These are phyloP conservation scores for Fusarium cyanostomum DNA, from an alignment of 2,329 filamentous ascomycete genomes.

Conservation along the genomic window DNA sequence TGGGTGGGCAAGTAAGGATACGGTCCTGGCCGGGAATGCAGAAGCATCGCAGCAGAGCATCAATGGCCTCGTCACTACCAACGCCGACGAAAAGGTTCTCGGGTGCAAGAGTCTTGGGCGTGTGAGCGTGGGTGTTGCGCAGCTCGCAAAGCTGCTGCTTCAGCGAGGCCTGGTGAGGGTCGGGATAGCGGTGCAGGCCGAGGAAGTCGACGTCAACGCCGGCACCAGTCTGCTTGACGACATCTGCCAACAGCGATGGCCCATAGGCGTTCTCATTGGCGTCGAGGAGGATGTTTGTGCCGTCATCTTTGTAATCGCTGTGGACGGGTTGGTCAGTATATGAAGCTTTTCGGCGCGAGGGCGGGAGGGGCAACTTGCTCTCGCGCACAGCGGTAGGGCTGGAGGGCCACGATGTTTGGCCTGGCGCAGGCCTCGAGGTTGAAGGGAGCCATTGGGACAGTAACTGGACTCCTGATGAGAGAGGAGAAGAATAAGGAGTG, in stretches of 20 bases:
- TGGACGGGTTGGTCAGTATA: slow-evolving; percentile 33
- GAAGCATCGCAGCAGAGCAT: slow-evolving; percentile 92
- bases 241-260: slow-evolving; percentile 70
- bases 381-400: slow-evolving; percentile 83
- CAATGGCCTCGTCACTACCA: slow-evolving; percentile 96
- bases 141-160: slow-evolving; percentile 88
- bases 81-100: slow-evolving; percentile 94
- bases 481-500: not conserved
- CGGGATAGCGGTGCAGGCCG: slow-evolving; percentile 91
- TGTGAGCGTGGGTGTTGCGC: slow-evolving; percentile 87
- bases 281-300: slow-evolving; percentile 93
- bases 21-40: slow-evolving; percentile 87
- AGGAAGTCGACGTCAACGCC: slow-evolving; percentile 72
- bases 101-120: slow-evolving; percentile 74
- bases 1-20: slow-evolving; percentile 94
- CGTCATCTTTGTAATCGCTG: slow-evolving; percentile 99
- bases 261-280: slow-evolving; percentile 98
- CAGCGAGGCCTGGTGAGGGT: slow-evolving; percentile 89
- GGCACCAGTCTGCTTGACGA: slow-evolving; percentile 49
- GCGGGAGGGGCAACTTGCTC: slow-evolving; percentile 69
- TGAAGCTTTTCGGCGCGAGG: slow-evolving; percentile 18
- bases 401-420: slow-evolving; percentile 78
- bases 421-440: slow-evolving; percentile 78
- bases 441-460: slow-evolving; percentile 67
- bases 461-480: not conserved